A percentile compares a stretch with the other conserved stretches of the same genome.
Evolutionary conservation across 2,329 filamentous ascomycete species (phyloP).

Genomic region (Zarea fungicola): DNA sequence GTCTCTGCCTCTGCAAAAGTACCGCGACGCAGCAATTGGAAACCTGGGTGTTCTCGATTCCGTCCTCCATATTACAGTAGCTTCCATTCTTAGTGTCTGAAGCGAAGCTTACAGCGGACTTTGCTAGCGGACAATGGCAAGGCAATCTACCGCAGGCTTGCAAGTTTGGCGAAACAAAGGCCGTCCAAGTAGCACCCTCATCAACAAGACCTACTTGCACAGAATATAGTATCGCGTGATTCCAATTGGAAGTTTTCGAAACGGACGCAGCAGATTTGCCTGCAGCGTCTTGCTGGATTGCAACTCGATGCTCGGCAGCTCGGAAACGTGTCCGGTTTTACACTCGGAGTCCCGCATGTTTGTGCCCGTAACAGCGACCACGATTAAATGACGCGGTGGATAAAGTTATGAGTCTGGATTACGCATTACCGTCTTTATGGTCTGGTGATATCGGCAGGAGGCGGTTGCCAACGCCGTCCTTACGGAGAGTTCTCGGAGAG

Average conservation of each 20-base stretch:
- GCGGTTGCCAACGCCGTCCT: not conserved
- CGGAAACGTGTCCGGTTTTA: not conserved
- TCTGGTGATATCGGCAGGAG: conserved; percentile 3
- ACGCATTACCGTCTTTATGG: not conserved
- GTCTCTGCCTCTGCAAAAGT: no score
- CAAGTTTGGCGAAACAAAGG: no score
- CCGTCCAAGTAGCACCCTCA: no score
- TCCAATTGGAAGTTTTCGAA: not conserved
- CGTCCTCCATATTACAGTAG: no score
- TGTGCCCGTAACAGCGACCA: not conserved
- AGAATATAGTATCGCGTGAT: no score
- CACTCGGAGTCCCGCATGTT: conserved; percentile 4
- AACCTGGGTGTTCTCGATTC: no score
- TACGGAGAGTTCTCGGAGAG: conserved; percentile 11
- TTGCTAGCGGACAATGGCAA: no score
- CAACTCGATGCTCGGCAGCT: not conserved
- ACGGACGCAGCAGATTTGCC: not conserved
- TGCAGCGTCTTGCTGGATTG: not conserved
- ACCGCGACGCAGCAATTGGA: no score
- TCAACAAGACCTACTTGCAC: no score
- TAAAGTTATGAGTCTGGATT: not conserved
- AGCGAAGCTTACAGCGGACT: no score
- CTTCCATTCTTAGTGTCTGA: no score
- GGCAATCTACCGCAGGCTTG: no score
- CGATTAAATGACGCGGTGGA: not conserved